Base-by-base conservation (phyloP, 2,329 filamentous ascomycete species). In the Byssothecium circinans region DNA sequence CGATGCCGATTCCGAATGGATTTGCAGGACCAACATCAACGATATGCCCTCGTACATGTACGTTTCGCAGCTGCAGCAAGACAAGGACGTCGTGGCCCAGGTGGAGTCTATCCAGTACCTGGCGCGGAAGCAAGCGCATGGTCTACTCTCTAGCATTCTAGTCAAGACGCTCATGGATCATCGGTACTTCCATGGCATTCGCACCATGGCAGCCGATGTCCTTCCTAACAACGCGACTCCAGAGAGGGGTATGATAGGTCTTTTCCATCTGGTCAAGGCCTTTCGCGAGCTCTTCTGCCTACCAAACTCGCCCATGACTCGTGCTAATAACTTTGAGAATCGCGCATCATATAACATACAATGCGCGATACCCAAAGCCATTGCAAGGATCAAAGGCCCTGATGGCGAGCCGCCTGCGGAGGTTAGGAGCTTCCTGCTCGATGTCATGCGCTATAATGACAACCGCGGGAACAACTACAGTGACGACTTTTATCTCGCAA, bases 1-100 rank as follows among this genome's bases (percentile, higher is more conserved):
- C 74, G 94, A 99, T 70, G 91, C 92, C 14, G 95, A 99, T 71
- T 97, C 97, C 58, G 94, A 99, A 69, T 99, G 94, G 94, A 86
- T 96, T 48, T 94, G 88, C 71, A 86, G 86, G 57, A 88, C 95
- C 71, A 58, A 64, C 42, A 85, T 87, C 51, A 75, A 87, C 40
- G 86, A 86, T 54, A 90, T 96, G 80, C 90, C 90, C 37, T 84
- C 89, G 4, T 97, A 97, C 77, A 99, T 99, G 95, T 96, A 94
- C 68, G 84, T 96, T 49, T 96, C 94, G 18, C 94, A 99, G 70
- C 78, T 99, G 53, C 94, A 99, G 69, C 94, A 99, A 71, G 94
- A 99, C 71, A 82, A 92, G 60, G 95, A 99, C 68, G 89, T 99
- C 49, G 89, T 96, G 54, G 95, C 95, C n/a, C 84, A 87, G 61